Base-by-base conservation (phyloP, 192 early-diverging fungal genomes). In the Coemansia sp. region DNA sequence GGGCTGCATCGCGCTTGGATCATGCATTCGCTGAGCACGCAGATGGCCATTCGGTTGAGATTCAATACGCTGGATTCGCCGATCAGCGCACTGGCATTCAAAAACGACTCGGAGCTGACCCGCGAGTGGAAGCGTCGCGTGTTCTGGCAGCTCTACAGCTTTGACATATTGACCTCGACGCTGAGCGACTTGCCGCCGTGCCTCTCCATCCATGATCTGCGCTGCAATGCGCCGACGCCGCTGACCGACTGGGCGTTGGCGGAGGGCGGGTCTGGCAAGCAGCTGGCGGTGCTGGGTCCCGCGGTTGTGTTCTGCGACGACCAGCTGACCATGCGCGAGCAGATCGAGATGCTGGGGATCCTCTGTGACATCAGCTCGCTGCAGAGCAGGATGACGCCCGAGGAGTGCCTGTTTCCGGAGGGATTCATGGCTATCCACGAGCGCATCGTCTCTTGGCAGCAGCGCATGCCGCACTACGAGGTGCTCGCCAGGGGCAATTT, bases 51-150 rank as follows among this genome's bases (percentile, higher is more conserved):
- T 8, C 79, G 79, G 14, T 26, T 82, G 67, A 66, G 74, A 3
- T 70, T 82, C 64, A 73, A 73, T 65, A 70, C 79, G 7, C 39
- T 82, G 55, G 79, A 82, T 64, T 72, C 74, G 60, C 74, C 75
- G 39, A 59, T 75, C 10, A 76, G 66, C 50, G 36, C 61, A 16
- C 67, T 28, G 16, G 60, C 68, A 4, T 82, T 82, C 50, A 59
- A 43, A 11, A 50, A 56, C 48, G 75, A 82, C 64, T 43, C 66
- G 14, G 57, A 58, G 48, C 18, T 70, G 56, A 61, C 33, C 2
- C 75, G 42, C 61, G 79, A 82, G 59, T 82, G 79, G 79, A 82
- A 82, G 64, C 66, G 79, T 1, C 74, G 79, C 6, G 75, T 82
- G 64, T 82, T 82, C 33, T 82, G 79, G 79, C 79, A 82, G 66